Percentiles rank a stretch among this genome's conserved stretches.
phyloP scores from a whole-genome alignment of 768 basidiomycete species.

The Mycena floridula region DNA sequence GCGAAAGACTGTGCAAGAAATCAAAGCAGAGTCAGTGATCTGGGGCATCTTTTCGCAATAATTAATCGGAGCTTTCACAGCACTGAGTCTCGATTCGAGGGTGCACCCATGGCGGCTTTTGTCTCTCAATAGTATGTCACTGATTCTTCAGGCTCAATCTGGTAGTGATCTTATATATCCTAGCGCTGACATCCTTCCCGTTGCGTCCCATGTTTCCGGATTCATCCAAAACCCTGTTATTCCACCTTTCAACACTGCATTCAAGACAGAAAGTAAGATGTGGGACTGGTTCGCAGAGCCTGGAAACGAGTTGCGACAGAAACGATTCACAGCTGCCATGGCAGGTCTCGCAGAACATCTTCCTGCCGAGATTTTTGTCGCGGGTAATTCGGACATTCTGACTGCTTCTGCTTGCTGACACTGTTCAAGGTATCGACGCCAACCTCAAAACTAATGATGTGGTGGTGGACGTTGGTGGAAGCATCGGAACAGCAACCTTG shows the following conservation, averaged over 20 bases:
- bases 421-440: no score
- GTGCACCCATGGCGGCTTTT: background rate
- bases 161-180: no score
- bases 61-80: background rate
- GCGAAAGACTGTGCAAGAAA: conserved; percentile 8
- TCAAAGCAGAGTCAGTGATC: conserved; percentile 9
- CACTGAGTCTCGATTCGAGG: background rate
- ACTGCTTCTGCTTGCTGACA: no score
- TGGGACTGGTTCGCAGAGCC: conserved; percentile 13
- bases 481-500: conserved; percentile 1
- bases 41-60: background rate
- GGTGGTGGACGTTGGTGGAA: conserved; percentile 9
- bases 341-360: background rate
- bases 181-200: no score
- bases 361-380: background rate
- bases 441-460: background rate
- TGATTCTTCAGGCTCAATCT: no score
- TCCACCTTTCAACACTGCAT: conserved; percentile 4
- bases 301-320: conserved; percentile 8
- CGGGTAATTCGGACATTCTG: no score
- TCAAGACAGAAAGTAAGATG: background rate
- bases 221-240: conserved; percentile 1
- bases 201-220: background rate
- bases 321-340: conserved; percentile 3
- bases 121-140: no score